Evolutionary conservation across 176 grass and related monocot species (phyloP).

Genomic region (Panicum miliaceum): DNA sequence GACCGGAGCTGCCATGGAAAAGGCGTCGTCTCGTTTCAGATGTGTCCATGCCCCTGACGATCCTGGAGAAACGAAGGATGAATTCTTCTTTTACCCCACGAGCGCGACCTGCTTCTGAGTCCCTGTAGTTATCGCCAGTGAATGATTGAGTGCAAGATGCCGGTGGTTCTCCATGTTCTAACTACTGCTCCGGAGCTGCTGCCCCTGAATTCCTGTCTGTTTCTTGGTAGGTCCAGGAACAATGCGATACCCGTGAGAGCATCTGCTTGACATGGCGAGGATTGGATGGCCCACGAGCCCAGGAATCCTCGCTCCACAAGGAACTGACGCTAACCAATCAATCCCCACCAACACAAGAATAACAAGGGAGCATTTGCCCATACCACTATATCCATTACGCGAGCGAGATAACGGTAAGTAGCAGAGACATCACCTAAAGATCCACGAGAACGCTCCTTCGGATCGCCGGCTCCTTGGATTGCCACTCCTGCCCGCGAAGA

Average conservation of each 20-base stretch:
- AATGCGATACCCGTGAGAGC: slow-evolving; percentile 18
- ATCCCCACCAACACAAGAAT: not conserved
- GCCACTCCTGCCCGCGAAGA: not conserved
- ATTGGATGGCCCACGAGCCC: slow-evolving; percentile 32
- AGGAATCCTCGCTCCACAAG: slow-evolving; percentile 25
- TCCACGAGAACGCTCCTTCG: not conserved
- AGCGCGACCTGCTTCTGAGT: not conserved
- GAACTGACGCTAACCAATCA: slow-evolving; percentile 35
- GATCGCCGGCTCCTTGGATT: not conserved
- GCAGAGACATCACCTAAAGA: slow-evolving; percentile 1
- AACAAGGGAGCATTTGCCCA: not conserved
- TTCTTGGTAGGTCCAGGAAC: slow-evolving; percentile 34
- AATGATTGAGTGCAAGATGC: slow-evolving; percentile 5
- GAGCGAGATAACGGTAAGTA: not conserved
- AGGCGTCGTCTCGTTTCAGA: slow-evolving; percentile 24
- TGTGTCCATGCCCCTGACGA: not conserved
- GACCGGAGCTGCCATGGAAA: slow-evolving; percentile 31
- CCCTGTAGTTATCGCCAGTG: not conserved
- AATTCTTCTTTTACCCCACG: slow-evolving; percentile 2
- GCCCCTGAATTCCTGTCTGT: slow-evolving; percentile 28
- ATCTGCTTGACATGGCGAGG: slow-evolving; percentile 41
- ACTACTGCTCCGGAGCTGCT: not conserved
- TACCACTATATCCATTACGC: not conserved
- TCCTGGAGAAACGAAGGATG: slow-evolving; percentile 31
- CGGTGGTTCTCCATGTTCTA: slow-evolving; percentile 5